Conservation (phyloP, 1,284 basidiomycete genomes). For the Malassezia yamatoensis region DNA sequence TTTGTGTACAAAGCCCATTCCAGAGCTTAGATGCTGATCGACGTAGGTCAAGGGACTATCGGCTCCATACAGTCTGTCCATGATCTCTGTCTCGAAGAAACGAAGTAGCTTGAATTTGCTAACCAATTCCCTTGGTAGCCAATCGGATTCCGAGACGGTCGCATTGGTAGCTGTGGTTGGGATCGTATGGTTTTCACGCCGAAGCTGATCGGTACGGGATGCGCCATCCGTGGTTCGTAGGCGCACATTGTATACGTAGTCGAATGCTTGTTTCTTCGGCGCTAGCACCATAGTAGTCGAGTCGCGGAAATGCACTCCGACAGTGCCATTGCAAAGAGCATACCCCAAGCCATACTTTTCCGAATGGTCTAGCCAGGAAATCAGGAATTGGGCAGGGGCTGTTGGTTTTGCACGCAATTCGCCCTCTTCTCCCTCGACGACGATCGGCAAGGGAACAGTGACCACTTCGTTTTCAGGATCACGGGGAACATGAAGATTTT, state of each 20-base stretch:
- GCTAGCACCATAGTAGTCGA: slow-evolving; percentile 74
- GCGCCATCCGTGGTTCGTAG: neutral
- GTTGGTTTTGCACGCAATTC: slow-evolving; percentile 52
- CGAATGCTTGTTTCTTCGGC: slow-evolving; percentile 63
- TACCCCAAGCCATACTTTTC: slow-evolving; percentile 99
- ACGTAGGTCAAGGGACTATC: slow-evolving; percentile 78
- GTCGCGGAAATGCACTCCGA: slow-evolving; percentile 93
- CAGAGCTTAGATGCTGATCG: slow-evolving; percentile 60
- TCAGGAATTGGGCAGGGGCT: slow-evolving; percentile 76
- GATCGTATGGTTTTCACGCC: slow-evolving; percentile 28
- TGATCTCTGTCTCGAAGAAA: slow-evolving; percentile 44
- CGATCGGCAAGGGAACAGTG: slow-evolving; percentile 5
- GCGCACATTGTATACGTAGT: slow-evolving; percentile 33
- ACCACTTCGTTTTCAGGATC: slow-evolving; percentile 18
- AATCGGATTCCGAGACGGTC: neutral
- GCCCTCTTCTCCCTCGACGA: slow-evolving; percentile 37
- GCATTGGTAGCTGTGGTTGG: neutral
- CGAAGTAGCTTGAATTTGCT: slow-evolving; percentile 35
- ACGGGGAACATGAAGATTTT: slow-evolving; percentile 53
- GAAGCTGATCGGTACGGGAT: slow-evolving; percentile 24
- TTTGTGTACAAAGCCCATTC: slow-evolving; percentile 89
- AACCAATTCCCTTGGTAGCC: slow-evolving; percentile 26
- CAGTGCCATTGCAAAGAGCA: slow-evolving; percentile 82
- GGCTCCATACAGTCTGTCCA: slow-evolving; percentile 42
- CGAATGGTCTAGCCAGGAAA: slow-evolving; percentile 95